Evolutionary conservation across 768 basidiomycete genomes (phyloP).

Genomic region (Leccinum subtestaceum): DNA sequence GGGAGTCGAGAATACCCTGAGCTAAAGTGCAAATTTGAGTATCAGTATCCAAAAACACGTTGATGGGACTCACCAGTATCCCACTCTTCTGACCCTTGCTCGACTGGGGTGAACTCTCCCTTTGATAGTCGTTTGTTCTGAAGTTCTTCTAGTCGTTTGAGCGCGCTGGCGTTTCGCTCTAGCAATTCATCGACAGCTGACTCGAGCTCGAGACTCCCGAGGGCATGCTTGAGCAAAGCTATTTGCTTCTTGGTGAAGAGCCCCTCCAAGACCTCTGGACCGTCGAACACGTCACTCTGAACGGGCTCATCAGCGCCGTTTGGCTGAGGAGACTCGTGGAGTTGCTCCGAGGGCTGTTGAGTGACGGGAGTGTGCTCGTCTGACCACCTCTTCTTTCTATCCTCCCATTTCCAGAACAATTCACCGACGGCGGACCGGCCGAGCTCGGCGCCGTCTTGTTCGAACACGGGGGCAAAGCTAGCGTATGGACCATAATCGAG

Average conservation of each 20-base stretch:
- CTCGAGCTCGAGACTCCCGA: constrained; percentile 65
- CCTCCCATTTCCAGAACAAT: constrained; percentile 50
- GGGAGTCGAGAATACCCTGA: constrained; percentile 67
- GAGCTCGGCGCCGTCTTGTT: constrained; percentile 72
- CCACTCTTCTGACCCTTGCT: constrained; percentile 79
- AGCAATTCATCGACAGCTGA: constrained; percentile 67
- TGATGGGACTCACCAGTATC: constrained; percentile 57
- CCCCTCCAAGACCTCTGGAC: constrained; percentile 46
- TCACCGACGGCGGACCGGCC: constrained; percentile 62
- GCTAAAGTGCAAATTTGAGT: constrained; percentile 43
- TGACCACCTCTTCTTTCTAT: constrained; percentile 36
- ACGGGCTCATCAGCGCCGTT: constrained; percentile 14
- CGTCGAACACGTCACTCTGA: constrained; percentile 22
- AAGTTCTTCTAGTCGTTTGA: constrained; percentile 61
- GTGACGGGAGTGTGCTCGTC: constrained; percentile 16
- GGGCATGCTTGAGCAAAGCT: constrained; percentile 53
- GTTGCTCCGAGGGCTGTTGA: constrained; percentile 1
- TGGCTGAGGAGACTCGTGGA: constrained; percentile 1
- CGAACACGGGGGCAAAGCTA: constrained; percentile 77
- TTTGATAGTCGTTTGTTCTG: constrained; percentile 55
- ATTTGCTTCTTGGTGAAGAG: constrained; percentile 58
- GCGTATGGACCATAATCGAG: constrained; percentile 76
- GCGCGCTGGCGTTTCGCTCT: constrained; percentile 59
- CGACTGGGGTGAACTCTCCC: constrained; percentile 46
- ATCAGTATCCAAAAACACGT: constrained; percentile 3